Percentiles rank a stretch among this genome's conserved stretches.
Conservation (phyloP, 1,284 basidiomycete species). For the Boletus holoroseus region DNA sequence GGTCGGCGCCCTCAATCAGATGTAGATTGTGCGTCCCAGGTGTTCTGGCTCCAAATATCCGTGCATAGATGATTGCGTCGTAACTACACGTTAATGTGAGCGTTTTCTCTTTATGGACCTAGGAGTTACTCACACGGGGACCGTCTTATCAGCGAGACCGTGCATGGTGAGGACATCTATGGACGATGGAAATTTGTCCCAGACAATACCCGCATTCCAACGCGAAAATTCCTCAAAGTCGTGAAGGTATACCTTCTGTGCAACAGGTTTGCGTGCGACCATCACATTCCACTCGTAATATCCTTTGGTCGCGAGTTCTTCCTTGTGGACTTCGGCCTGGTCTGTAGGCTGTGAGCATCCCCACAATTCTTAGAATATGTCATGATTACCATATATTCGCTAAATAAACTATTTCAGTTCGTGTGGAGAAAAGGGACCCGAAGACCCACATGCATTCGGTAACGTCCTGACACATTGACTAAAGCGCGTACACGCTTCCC, state of each 20-base stretch:
- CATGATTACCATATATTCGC: constrained; percentile 43
- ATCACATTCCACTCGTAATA: constrained; percentile 53
- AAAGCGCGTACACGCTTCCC: constrained; percentile 51
- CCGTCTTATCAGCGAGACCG: constrained; percentile 56
- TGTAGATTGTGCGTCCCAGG: constrained; percentile 66
- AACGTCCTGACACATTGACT: constrained; percentile 68
- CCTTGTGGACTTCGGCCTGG: constrained; percentile 38
- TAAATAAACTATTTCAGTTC: constrained; percentile 20
- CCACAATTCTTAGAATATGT: neutral
- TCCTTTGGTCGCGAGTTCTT: constrained; percentile 49
- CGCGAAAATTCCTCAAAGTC: constrained; percentile 55
- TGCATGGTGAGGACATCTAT: constrained; percentile 66
- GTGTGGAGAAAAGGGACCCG: constrained; percentile 7
- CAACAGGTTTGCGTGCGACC: constrained; percentile 56
- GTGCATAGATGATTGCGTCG: constrained; percentile 65
- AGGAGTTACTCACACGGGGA: constrained; percentile 53
- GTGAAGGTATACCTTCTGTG: constrained; percentile 47
- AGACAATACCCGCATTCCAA: constrained; percentile 61
- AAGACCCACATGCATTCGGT: constrained; percentile 59
- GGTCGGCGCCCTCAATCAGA: constrained; percentile 64
- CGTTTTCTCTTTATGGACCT: neutral
- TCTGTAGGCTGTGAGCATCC: constrained; percentile 21
- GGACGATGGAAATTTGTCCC: constrained; percentile 54
- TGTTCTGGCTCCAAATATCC: constrained; percentile 48
- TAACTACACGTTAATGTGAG: constrained; percentile 41